These are phyloP conservation scores for Picocystis sp. DNA, from an alignment of 163 green algal species.

Conservation along the genomic window DNA sequence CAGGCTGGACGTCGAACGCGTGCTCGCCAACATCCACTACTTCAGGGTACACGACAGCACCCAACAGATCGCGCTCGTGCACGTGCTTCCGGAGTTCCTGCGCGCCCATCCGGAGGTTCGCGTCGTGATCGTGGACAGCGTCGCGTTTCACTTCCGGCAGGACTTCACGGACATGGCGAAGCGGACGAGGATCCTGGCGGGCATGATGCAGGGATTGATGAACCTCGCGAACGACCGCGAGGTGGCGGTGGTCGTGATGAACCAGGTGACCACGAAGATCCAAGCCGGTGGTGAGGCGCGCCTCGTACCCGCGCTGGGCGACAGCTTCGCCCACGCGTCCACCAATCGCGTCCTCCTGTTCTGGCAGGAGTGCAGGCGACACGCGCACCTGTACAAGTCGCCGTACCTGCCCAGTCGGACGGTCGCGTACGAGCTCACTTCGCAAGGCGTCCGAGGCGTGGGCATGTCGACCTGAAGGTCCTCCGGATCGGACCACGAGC, in stretches of 20 bases:
- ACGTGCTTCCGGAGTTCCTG: slow-evolving; percentile 37
- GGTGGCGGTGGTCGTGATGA: slow-evolving; percentile 71
- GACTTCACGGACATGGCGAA: slow-evolving; percentile 51
- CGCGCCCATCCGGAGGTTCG: slow-evolving; percentile 30
- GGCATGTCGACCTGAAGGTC: neutral
- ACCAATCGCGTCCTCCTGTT: slow-evolving; percentile 64
- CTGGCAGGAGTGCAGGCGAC: slow-evolving; percentile 42
- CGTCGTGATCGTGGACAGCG: slow-evolving; percentile 66
- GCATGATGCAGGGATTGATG: slow-evolving; percentile 60
- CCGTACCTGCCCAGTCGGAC: slow-evolving; percentile 26
- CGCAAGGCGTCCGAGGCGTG: slow-evolving; percentile 28
- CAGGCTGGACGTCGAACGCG: slow-evolving; percentile 19
- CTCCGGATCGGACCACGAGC: too few relatives aligned
- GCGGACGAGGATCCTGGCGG: slow-evolving; percentile 44
- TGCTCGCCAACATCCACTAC: slow-evolving; percentile 50
- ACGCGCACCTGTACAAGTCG: slow-evolving; percentile 50
- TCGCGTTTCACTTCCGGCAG: slow-evolving; percentile 83
- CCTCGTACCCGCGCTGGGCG: slow-evolving; percentile 23
- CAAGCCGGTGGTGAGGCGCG: slow-evolving; percentile 22
- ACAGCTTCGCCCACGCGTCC: slow-evolving; percentile 70
- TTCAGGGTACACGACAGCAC: slow-evolving; percentile 46
- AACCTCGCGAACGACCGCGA: slow-evolving; percentile 34
- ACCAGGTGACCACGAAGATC: slow-evolving; percentile 49
- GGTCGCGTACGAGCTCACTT: slow-evolving; percentile 29
- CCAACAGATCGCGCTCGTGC: slow-evolving; percentile 49